phyloP scores from a whole-genome alignment of 2,329 filamentous ascomycete genomes.

The Paraphoma chrysanthemicola region DNA sequence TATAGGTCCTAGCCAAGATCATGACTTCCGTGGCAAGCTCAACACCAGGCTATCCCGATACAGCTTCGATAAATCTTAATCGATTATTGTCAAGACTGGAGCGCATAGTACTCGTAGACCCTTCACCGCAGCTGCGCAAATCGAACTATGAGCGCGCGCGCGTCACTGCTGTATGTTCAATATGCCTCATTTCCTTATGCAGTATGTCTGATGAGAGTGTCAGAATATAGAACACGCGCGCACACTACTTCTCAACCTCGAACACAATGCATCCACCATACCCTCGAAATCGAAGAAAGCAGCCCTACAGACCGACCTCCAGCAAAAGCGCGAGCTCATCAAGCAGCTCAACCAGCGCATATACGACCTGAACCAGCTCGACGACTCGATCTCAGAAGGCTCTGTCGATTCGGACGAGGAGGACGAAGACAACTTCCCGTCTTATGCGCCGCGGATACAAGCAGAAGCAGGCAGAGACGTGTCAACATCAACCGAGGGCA shows the following conservation, averaged over 20 bases:
- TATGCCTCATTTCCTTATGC: not conserved
- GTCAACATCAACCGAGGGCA: slow-evolving; percentile 32
- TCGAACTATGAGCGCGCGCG: slow-evolving; percentile 72
- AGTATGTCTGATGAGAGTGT: not conserved
- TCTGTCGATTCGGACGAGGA: slow-evolving; percentile 51
- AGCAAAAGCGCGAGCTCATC: slow-evolving; percentile 69
- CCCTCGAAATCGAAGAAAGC: slow-evolving; percentile 59
- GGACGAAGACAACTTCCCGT: slow-evolving; percentile 50
- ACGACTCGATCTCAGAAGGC: slow-evolving; percentile 42
- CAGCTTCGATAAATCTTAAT: slow-evolving; percentile 59
- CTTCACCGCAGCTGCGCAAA: slow-evolving; percentile 64
- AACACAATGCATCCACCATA: slow-evolving; percentile 68
- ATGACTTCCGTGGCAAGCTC: slow-evolving; percentile 33
- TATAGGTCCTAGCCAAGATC: not conserved
- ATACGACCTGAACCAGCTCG: slow-evolving; percentile 70
- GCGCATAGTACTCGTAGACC: slow-evolving; percentile 67
- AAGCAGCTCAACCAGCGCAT: slow-evolving; percentile 71
- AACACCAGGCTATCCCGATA: slow-evolving; percentile 31
- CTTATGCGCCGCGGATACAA: slow-evolving; percentile 51
- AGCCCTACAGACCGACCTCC: slow-evolving; percentile 68
- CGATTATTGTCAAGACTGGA: slow-evolving; percentile 72
- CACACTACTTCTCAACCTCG: slow-evolving; percentile 71
- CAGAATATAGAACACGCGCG: slow-evolving; percentile 78
- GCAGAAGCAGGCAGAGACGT: slow-evolving; percentile 43
- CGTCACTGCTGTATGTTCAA: slow-evolving; percentile 58